Conservation (phyloP, 1,284 basidiomycete species). For the Trichosporon asahii region DNA sequence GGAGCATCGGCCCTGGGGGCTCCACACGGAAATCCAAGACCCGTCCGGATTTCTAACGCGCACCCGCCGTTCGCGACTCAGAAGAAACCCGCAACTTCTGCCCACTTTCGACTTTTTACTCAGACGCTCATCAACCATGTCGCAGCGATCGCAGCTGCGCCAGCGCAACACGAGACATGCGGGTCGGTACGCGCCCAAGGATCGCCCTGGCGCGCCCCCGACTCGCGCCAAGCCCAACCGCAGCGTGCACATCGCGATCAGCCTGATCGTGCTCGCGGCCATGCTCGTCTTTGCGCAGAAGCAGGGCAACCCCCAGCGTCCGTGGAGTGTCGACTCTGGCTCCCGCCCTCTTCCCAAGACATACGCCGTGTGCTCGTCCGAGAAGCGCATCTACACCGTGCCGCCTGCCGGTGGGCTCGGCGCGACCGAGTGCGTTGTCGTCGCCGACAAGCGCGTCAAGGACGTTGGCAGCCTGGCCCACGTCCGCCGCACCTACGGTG, state of each 20-base stretch:
- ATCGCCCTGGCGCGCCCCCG: slow-evolving; percentile 14
- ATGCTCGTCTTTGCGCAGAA: slow-evolving; percentile 39
- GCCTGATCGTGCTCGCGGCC: slow-evolving; percentile 38
- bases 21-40: not conserved
- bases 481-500: slow-evolving; percentile 41
- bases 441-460: slow-evolving; percentile 59
- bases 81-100: not conserved
- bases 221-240: slow-evolving; percentile 29
- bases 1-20: too few species aligned
- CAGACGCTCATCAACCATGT: not conserved
- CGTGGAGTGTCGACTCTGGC: slow-evolving; percentile 17
- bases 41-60: not conserved
- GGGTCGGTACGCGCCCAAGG: not conserved
- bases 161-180: slow-evolving; percentile 14
- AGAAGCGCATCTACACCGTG: slow-evolving; percentile 39
- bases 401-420: slow-evolving; percentile 25
- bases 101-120: not conserved
- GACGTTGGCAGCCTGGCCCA: slow-evolving; percentile 60
- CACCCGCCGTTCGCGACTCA: not conserved
- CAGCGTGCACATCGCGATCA: slow-evolving; percentile 35
- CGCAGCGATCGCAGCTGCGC: slow-evolving; percentile 10
- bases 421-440: slow-evolving; percentile 64
- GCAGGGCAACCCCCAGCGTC: slow-evolving; percentile 9
- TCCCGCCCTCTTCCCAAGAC: slow-evolving; percentile 26
- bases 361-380: slow-evolving; percentile 42